Percentiles rank a stretch among this genome's conserved stretches.
phyloP scores from a whole-genome alignment of 805 yeast species.

The Candida peoriensis region DNA sequence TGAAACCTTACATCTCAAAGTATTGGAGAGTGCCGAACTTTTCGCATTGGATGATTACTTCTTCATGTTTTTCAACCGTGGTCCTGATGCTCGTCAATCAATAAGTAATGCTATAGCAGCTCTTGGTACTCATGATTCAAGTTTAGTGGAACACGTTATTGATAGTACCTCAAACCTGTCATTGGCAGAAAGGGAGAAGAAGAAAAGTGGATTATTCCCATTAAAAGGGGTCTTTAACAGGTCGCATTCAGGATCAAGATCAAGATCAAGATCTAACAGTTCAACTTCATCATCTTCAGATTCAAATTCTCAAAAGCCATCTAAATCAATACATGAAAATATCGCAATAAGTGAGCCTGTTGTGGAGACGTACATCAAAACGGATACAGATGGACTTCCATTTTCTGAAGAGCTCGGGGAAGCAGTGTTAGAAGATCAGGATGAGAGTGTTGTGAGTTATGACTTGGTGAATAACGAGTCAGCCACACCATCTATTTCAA shows the following conservation, averaged over 20 bases:
- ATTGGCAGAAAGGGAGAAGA: not conserved
- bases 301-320: not conserved
- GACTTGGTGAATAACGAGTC: no score
- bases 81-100: conserved; percentile 35
- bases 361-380: not conserved
- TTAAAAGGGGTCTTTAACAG: conserved; percentile 3
- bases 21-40: conserved; percentile 47
- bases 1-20: conserved; percentile 54
- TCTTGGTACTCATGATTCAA: conserved; percentile 6
- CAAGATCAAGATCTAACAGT: not conserved
- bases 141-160: conserved; percentile 3
- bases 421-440: not conserved
- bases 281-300: not conserved
- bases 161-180: conserved; percentile 10
- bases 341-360: no score
- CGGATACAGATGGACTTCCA: not conserved
- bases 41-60: conserved; percentile 64
- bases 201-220: not conserved
- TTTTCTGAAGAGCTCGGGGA: no score
- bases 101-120: conserved; percentile 37
- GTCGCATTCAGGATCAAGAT: no score
- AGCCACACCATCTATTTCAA: no score
- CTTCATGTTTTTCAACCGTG: conserved; percentile 59
- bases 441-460: not conserved
- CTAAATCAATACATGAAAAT: not conserved